Conservation (phyloP, 2,329 filamentous ascomycete genomes). For the Calonectria henricotiae region DNA sequence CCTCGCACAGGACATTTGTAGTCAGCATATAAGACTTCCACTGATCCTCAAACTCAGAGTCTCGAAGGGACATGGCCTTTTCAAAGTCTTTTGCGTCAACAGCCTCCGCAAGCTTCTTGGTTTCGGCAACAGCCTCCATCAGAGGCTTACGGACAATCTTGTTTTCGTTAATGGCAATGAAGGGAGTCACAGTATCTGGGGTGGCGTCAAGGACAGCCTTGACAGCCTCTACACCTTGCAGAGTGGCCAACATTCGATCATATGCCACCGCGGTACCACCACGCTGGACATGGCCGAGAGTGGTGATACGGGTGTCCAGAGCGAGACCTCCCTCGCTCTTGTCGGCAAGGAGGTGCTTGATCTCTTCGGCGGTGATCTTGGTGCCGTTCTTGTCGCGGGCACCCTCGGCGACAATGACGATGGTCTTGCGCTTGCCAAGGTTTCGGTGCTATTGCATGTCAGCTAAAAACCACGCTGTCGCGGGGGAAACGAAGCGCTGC, state of each 20-base stretch:
- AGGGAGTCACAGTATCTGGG: conserved; percentile 90
- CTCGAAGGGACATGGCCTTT: conserved; percentile 88
- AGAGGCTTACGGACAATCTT: conserved; percentile 94
- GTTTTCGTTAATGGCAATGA: conserved; percentile 98
- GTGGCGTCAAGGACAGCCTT: conserved; percentile 91
- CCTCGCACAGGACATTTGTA: conserved; percentile 83
- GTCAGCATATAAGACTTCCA: conserved; percentile 93
- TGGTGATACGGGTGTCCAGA: conserved; percentile 94
- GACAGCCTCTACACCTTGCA: conserved; percentile 96
- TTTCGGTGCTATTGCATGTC: conserved; percentile 78
- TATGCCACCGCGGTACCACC: conserved; percentile 94
- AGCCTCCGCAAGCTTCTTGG: conserved; percentile 85
- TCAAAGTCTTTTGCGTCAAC: conserved; percentile 91
- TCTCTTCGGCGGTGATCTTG: conserved; percentile 85
- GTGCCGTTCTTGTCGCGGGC: conserved; percentile 88
- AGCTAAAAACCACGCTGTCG: conserved; percentile 27
- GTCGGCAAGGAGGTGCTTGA: conserved; percentile 90
- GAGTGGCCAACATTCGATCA: conserved; percentile 91
- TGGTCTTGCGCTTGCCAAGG: conserved; percentile 95
- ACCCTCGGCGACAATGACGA: conserved; percentile 97
- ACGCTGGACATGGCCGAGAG: conserved; percentile 96
- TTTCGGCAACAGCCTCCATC: conserved; percentile 89
- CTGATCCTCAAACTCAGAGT: conserved; percentile 95
- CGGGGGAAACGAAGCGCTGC: conserved; percentile 42
- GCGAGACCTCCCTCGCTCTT: conserved; percentile 77